Evolutionary conservation across 2,329 filamentous ascomycete genomes (phyloP), one percentile per base, ranked within the genome.

Genomic region (Sordariomycetes sp.): DNA sequence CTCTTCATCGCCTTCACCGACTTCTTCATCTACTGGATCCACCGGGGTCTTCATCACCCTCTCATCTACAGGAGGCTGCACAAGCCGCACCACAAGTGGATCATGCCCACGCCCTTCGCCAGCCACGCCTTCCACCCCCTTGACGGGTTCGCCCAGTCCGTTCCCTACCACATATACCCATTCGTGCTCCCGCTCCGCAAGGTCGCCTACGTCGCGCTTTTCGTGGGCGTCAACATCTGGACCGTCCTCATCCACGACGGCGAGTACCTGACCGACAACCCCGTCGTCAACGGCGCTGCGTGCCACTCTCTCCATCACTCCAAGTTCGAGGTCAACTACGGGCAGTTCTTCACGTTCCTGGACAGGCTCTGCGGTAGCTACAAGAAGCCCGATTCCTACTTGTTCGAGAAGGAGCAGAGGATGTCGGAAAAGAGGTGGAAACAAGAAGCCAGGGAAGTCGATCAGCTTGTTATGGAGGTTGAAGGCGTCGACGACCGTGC

Each of bases 21-120:
- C 73, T 86, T 86, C 70, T 84, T 79, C 74, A 91, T 96, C 74
- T 95, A 96, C 78, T 89, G 87, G 80, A 92, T 95, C 65, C 90
- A 95, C 75, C 86, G 90, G 58, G 86, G 82, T 58, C 79, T 95
- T 60, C 90, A 96, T 73, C 85, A 90, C 71, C 88, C 88, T 17
- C 67, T 74, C 56, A 64, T 72, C 64, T 97, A 97, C 81, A 95
- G 91, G 76, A 77, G 77, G 63, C 79, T 96, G 54, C 92, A 97
- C 81, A 97, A 97, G 82, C 86, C 90, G 62, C 92, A 97, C 74
- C 92, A 97, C 84, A 96, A 96, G 77, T 97, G 92, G 92, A 96
- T 97, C 73, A 95, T 96, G 89, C 92, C 92, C 2, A 95, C 90
- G 2, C 92, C 92, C 0, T 96, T 83, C 69, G 91, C 92, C 50